Evolutionary conservation across 371 early-diverging fungal species (phyloP), one percentile per base, ranked within the genome.

Genomic region (Blastocladiella emersonii): DNA sequence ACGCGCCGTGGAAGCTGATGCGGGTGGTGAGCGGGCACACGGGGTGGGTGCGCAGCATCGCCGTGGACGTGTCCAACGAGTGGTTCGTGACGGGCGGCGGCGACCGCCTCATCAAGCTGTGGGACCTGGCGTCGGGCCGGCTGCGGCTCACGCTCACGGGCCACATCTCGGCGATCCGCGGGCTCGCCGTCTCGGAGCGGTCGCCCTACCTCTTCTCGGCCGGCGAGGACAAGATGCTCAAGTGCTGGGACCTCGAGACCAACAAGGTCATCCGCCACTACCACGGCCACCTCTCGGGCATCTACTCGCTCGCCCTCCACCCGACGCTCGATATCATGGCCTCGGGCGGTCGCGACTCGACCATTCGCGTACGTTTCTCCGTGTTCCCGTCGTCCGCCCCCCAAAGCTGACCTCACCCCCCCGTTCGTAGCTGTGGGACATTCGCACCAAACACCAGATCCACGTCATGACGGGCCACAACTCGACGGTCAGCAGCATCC

Each of bases 1-100:
- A 97, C 72, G 91, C 98, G 34, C 98, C 98, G n/a, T 97, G 98
- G 96, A 94, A 93, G 75, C 79, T 97, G 63, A 93, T 93, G 93
- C 82, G 91, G 65, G 85, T 96, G 49, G 93, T 98, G 61, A 88
- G 89, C 67, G 98, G 98, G 7, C 98, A 98, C 72, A 78, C 92
- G 63, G 98, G 98, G 25, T 96, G 97, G 97, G 97, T 96, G 41
- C 80, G 97, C 27, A 80, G 87, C 53, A 76, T 98, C 45, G 85
- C 93, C 25, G 90, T 98, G 6, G 98, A 98, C 71, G 86, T 89
- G 21, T 85, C 88, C 32, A 96, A 96, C 74, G 86, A 90, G 71
- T 98, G 97, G 96, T 98, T 98, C 78, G 96, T 88, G 0, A 93
- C 94, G 1, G 98, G 97, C 39, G 92, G 93, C 13, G 94, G 92